These are phyloP conservation scores for Lentinula guzmanii DNA, from an alignment of 768 basidiomycete species.

Conservation along the genomic window DNA sequence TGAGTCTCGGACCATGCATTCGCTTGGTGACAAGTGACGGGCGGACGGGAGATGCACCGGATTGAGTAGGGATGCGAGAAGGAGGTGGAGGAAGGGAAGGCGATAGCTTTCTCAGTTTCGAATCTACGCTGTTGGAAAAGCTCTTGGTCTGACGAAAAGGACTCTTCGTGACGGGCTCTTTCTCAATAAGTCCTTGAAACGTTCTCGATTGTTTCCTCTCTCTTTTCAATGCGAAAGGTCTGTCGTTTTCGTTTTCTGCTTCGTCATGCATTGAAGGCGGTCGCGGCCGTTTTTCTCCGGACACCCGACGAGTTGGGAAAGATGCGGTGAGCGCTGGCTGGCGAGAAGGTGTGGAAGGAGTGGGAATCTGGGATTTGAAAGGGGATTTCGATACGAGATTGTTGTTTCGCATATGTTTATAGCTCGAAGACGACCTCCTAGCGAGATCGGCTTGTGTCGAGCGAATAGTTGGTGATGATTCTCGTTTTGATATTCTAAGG, in stretches of 20 bases:
- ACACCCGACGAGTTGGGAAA: constrained; percentile 43
- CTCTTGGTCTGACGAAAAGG: constrained; percentile 50
- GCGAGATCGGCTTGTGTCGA: constrained; percentile 45
- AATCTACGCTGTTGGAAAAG: neutral
- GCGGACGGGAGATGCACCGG: constrained; percentile 47
- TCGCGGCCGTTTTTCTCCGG: constrained; percentile 74
- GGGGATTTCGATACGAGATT: constrained; percentile 84
- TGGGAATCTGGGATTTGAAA: constrained; percentile 64
- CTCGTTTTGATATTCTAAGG: constrained; percentile 70
- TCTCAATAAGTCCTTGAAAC: constrained; percentile 67
- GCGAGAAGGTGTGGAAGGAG: constrained; percentile 35
- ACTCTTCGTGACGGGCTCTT: constrained; percentile 77
- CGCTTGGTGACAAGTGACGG: constrained; percentile 67
- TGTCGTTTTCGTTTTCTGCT: constrained; percentile 63
- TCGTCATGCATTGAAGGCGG: constrained; percentile 67
- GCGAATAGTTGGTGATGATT: constrained; percentile 32
- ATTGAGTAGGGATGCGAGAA: constrained; percentile 1
- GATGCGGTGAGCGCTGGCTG: constrained; percentile 25
- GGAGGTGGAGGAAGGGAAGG: constrained; percentile 5
- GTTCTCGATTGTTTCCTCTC: constrained; percentile 72
- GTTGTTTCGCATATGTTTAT: constrained; percentile 69
- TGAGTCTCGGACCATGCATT: constrained; percentile 70
- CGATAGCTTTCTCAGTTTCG: neutral
- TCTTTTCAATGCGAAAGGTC: constrained; percentile 62
- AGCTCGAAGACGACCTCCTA: constrained; percentile 72